Conservation (phyloP, 2,329 filamentous ascomycete genomes). For the Pyricularia sp. region DNA sequence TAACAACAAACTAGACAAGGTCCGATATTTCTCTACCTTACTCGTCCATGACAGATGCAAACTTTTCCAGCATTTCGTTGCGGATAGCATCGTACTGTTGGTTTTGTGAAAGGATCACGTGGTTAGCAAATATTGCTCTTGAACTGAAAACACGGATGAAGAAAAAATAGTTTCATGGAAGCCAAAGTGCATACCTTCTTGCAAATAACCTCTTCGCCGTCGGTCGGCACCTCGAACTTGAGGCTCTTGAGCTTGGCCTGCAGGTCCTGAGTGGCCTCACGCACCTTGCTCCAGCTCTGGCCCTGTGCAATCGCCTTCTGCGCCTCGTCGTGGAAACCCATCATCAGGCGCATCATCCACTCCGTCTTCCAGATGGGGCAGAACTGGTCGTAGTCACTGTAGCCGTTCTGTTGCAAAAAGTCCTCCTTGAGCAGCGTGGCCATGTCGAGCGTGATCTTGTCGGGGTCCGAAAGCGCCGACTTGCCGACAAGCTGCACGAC, state of each 20-base stretch:
- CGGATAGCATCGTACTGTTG: constrained; percentile 80
- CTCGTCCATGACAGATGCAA: constrained; percentile 91
- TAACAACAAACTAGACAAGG: background rate
- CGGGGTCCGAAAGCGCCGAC: constrained; percentile 86
- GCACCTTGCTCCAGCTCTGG: constrained; percentile 84
- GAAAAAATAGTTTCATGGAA: background rate
- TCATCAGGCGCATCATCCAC: constrained; percentile 99
- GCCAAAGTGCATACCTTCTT: constrained; percentile 60
- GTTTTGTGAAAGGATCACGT: constrained; percentile 6
- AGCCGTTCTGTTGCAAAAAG: constrained; percentile 98
- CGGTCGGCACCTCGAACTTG: constrained; percentile 91
- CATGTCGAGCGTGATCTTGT: constrained; percentile 97
- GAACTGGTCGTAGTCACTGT: constrained; percentile 98
- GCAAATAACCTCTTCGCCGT: constrained; percentile 69
- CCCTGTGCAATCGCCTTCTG: constrained; percentile 92
- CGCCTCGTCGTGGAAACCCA: constrained; percentile 94
- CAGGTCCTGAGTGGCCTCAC: constrained; percentile 81
- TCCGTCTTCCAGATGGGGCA: constrained; percentile 99
- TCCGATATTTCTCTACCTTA: constrained; percentile 34
- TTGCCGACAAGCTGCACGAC: constrained; percentile 98
- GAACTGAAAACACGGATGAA: background rate
- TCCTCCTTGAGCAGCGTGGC: constrained; percentile 92
- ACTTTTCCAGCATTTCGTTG: constrained; percentile 92
- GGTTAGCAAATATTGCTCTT: background rate
- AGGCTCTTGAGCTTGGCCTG: constrained; percentile 79